Evolutionary conservation across 192 early-diverging fungal genomes (phyloP), one percentile per base, ranked within the genome.

Genomic region (Oehlia diaphana): DNA sequence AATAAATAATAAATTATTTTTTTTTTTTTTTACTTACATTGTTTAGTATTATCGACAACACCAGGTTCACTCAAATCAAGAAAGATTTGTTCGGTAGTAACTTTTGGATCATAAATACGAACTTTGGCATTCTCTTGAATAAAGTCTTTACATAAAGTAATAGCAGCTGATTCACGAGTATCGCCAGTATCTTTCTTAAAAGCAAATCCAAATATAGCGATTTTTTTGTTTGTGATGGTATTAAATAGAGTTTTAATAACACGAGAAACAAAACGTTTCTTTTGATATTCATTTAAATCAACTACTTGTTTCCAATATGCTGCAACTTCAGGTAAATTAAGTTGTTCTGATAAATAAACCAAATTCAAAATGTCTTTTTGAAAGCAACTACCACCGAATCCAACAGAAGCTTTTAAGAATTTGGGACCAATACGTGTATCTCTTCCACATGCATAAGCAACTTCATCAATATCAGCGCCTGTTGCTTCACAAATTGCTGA

Each of bases 101-200:
- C 96, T 89, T 96, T 96, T 62, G 96, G 96, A 80, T 98, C 96
- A 83, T 95, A 98, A 70, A 98, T 88, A 31, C 86, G 83, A 75
- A 98, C 80, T 37, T 84, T 81, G 14, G 96, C 95, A 31, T 89
- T 91, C 76, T 94, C 92, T 80, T 92, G 86, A 68, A 98, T 86
- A 65, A 97, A 91, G 72, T 92, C 87, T 80, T 93, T 90, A 82
- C 92, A 91, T 39, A 98, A 84, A 3, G 89, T 91, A 62, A 95
- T 96, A n/a, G 96, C 95, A 37, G 96, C 94, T 50, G 94, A 93
- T 86, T 97, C 95, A 72, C 96, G 89, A 39, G 96, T 94, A 86
- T 98, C 96, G 76, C 94, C 94, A 37, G 96, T 98, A 80, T 96
- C 93, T 84, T 94, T 95, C 88, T 98, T 98, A 88, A 94, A 98